Base-by-base conservation (phyloP, 345 rosid genomes). In the Hirschfeldia incana region DNA sequence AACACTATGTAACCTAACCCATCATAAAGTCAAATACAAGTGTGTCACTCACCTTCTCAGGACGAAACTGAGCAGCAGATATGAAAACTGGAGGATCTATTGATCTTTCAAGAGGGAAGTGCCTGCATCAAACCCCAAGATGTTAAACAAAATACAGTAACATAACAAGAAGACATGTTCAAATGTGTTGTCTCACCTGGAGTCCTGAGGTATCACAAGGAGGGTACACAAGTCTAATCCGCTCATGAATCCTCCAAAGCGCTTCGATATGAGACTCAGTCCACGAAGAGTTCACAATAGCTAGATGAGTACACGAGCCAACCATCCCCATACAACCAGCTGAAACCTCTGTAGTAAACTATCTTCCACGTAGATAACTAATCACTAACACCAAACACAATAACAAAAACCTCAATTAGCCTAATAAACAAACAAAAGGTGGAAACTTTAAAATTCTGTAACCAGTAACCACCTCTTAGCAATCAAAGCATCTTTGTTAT, bases 251-350 rank as follows among this genome's bases (percentile, higher is more conserved):
- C 68, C 81, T 78, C 98, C 98, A 92, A 61, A 29, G 90, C 79
- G 86, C 87, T 83, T 88, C 88, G 55, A 92, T 89, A 83, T 94
- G 98, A 8, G 90, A 87, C 64, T 64, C 85, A 39, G 98, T 94
- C 98, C 98, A 94, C 8, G 98, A 94, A 81, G 98, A 94, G 80
- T 94, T 94, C 37, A 94, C 98, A 92, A 94, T 89, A 10, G 88
- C 94, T 79, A 92, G 86, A 72, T 92, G 94, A 53, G 97, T 83
- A 73, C 88, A 89, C 26, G 97, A 90, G 36, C 98, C 98, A 36
- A 88, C 97, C 73, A 86, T 84, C 71, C 71, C 98, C 97, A 29
- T 29, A 29, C 32, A 29, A 29, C 32, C 32, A 29, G 32, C 32
- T 4, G 32, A 29, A 29, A 29, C 32, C 32, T 29, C 32, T 29